A percentile compares a stretch with the other conserved stretches of the same genome.
phyloP scores from a whole-genome alignment of 805 yeast species.

The Wickerhamomyces hampshirensis region DNA sequence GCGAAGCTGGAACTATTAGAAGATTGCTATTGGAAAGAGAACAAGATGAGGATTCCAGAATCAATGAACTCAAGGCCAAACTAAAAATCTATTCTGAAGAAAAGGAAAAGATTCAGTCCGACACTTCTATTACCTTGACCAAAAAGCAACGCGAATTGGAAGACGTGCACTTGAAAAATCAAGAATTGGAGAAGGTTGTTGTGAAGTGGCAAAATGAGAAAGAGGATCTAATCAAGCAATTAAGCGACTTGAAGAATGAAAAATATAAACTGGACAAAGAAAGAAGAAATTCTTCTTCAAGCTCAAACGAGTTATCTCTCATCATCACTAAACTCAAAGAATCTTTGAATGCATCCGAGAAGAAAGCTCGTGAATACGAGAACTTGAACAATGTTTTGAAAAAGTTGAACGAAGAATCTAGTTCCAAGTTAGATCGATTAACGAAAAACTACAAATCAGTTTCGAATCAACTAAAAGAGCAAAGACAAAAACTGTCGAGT shows the following conservation, averaged over 20 bases:
- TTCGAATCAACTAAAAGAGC: conserved; percentile 43
- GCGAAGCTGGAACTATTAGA: conserved; percentile 73
- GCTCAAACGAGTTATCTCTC: conserved; percentile 27
- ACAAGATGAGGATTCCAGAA: conserved; percentile 44
- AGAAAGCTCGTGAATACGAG: conserved; percentile 52
- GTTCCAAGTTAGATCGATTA: conserved; percentile 59
- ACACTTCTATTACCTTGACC: conserved; percentile 42
- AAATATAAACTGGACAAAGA: conserved; percentile 27
- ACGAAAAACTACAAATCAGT: conserved; percentile 64
- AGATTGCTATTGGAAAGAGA: conserved; percentile 66
- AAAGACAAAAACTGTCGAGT: conserved; percentile 9
- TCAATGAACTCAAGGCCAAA: conserved; percentile 53
- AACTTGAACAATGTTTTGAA: conserved; percentile 47
- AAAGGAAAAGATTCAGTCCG: conserved; percentile 53
- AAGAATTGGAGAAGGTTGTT: conserved; percentile 34
- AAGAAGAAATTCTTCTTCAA: conserved; percentile 23
- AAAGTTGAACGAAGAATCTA: conserved; percentile 61
- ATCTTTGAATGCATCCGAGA: conserved; percentile 47
- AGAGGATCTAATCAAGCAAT: conserved; percentile 24
- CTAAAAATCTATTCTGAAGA: conserved; percentile 53
- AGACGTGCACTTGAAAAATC: conserved; percentile 44
- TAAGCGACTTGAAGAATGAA: conserved; percentile 26
- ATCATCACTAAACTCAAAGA: conserved; percentile 42
- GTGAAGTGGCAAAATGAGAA: conserved; percentile 35
- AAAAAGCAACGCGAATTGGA: conserved; percentile 64